Conservation (phyloP, 129 eudicot species). For the Mikania micrantha region DNA sequence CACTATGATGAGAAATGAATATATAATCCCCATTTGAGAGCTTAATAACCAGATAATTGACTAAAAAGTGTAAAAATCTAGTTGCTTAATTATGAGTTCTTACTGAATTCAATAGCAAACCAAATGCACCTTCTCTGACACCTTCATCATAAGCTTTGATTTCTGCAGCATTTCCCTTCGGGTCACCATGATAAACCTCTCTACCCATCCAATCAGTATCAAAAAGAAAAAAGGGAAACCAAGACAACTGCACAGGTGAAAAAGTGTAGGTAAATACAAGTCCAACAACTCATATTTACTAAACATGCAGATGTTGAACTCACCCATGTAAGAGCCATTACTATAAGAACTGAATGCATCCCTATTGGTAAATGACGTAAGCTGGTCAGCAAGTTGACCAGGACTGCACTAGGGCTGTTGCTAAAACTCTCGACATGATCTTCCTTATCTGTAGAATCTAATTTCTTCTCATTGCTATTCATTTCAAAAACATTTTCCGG, state of each 20-base stretch:
- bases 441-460: constrained; percentile 25
- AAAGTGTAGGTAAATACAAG: constrained; percentile 11
- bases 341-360: constrained; percentile 87
- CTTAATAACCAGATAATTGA: background rate
- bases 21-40: background rate
- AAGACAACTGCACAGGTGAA: constrained; percentile 62
- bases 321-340: constrained; percentile 96
- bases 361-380: constrained; percentile 80
- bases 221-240: constrained; percentile 97
- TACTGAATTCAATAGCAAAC: constrained; percentile 98
- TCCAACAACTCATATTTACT: constrained; percentile 1
- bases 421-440: constrained; percentile 41
- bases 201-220: constrained; percentile 99
- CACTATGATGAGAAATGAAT: background rate
- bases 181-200: constrained; percentile 91
- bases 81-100: constrained; percentile 55
- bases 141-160: constrained; percentile 74
- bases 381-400: constrained; percentile 88
- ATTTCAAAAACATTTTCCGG: constrained; percentile 21
- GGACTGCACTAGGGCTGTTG: constrained; percentile 78
- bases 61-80: background rate
- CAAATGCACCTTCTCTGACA: constrained; percentile 99
- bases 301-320: constrained; percentile 7
- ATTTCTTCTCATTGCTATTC: constrained; percentile 23
- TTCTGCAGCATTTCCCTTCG: constrained; percentile 54